phyloP scores from a whole-genome alignment of 139 green algal species.

The Volvox africanus region DNA sequence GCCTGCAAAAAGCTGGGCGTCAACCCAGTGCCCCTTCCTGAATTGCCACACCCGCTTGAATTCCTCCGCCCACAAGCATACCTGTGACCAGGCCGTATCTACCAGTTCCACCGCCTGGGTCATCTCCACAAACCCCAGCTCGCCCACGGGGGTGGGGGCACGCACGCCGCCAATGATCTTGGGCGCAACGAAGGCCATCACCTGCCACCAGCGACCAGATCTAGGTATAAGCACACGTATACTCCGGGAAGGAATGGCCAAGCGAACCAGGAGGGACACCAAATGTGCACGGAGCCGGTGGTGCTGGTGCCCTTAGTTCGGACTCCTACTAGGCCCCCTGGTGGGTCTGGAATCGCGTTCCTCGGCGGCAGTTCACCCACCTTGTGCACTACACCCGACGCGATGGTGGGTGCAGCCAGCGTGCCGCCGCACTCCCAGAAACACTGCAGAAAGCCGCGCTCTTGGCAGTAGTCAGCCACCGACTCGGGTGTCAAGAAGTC shows the following conservation, averaged over 20 bases:
- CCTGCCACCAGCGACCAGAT: conserved; percentile 40
- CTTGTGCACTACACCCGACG: conserved; percentile 91
- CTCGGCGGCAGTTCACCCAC: conserved; percentile 40
- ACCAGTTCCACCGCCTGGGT: conserved; percentile 89
- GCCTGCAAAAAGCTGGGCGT: too few relatives aligned
- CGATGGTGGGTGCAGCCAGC: conserved; percentile 94
- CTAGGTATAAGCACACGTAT: too few relatives aligned
- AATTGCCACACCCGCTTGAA: background rate
- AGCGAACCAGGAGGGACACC: too few relatives aligned
- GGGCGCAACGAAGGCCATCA: conserved; percentile 96
- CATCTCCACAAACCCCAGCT: conserved; percentile 98
- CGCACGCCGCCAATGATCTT: conserved; percentile 89
- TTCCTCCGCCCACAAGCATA: background rate
- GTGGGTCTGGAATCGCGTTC: too few relatives aligned
- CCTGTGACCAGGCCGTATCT: conserved; percentile 71
- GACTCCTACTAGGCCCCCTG: too few relatives aligned
- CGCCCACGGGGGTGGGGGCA: conserved; percentile 94
- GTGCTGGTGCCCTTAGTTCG: too few relatives aligned
- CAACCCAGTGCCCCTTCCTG: too few relatives aligned
- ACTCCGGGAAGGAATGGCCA: too few relatives aligned
- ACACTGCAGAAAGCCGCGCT: conserved; percentile 92
- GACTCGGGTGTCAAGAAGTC: conserved; percentile 92
- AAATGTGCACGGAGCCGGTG: too few relatives aligned
- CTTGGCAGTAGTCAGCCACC: conserved; percentile 91
- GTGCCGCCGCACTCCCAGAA: conserved; percentile 99